A percentile compares a stretch with the other conserved stretches of the same genome.
phyloP scores from a whole-genome alignment of 1,284 basidiomycete species.

The Trichosporon faecale region DNA sequence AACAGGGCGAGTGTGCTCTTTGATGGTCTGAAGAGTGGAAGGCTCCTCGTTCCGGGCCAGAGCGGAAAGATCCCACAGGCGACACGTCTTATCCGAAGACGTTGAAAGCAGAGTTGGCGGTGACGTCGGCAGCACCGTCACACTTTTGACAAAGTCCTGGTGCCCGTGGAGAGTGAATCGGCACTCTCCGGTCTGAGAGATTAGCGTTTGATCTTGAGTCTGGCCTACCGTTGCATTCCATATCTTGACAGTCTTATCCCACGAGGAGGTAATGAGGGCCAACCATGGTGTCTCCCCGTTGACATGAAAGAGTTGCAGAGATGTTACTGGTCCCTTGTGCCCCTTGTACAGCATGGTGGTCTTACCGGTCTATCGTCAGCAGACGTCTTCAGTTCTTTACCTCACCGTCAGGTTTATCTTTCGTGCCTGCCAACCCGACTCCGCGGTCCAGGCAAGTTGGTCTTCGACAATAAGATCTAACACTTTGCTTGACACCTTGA shows the following conservation, averaged over 20 bases:
- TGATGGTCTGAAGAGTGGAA: constrained; percentile 57
- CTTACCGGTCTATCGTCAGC: constrained; percentile 65
- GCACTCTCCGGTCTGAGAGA: constrained; percentile 61
- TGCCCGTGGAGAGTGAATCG: constrained; percentile 75
- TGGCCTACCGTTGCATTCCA: constrained; percentile 75
- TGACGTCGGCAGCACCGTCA: constrained; percentile 63
- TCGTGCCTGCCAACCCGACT: constrained; percentile 71
- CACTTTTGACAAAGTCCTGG: constrained; percentile 78
- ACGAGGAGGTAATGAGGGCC: constrained; percentile 74
- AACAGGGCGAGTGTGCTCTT: constrained; percentile 33
- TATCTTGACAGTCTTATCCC: constrained; percentile 83
- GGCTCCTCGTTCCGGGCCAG: constrained; percentile 57
- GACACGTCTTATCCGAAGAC: constrained; percentile 83
- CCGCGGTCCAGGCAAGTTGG: constrained; percentile 74
- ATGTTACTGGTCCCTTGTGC: constrained; percentile 82
- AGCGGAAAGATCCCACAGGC: constrained; percentile 68
- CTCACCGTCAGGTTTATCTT: constrained; percentile 71
- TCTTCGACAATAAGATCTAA: constrained; percentile 65
- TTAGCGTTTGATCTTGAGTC: constrained; percentile 9
- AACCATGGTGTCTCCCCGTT: constrained; percentile 33
- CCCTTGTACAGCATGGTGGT: constrained; percentile 71
- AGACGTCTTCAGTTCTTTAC: neutral
- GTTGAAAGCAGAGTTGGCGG: constrained; percentile 70
- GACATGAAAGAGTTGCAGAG: constrained; percentile 61
- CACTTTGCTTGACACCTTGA: constrained; percentile 70